A percentile compares a stretch with the other conserved stretches of the same genome.
Conservation (phyloP, 164 flowering plant genomes). For the Piper longum region DNA sequence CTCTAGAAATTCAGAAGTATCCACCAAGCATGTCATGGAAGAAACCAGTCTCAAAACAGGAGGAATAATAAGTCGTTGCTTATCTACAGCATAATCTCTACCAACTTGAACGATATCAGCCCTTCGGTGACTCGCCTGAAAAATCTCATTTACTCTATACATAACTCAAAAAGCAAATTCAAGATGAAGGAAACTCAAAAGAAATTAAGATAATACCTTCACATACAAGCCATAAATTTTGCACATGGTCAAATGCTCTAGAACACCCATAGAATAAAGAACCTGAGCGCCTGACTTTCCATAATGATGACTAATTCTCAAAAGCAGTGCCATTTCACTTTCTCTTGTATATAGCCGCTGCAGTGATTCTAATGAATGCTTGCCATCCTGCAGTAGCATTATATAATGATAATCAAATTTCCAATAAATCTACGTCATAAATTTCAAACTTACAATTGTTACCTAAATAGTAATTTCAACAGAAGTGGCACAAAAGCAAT, state of each 20-base stretch:
- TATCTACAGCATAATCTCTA: conserved; percentile 33
- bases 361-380: conserved; percentile 42
- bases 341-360: conserved; percentile 67
- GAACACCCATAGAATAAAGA: conserved; percentile 73
- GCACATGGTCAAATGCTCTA: conserved; percentile 76
- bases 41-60: conserved; percentile 73
- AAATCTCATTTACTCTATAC: neutral
- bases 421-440: too few relatives aligned
- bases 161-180: neutral
- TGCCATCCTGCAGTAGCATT: conserved; percentile 32
- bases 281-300: conserved; percentile 84
- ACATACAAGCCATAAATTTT: conserved; percentile 41
- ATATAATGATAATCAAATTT: neutral
- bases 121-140: conserved; percentile 50
- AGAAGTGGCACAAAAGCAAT: neutral
- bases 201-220: conserved; percentile 11
- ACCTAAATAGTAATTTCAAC: neutral
- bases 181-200: neutral
- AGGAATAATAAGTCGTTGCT: conserved; percentile 34
- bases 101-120: conserved; percentile 30
- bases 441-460: too few relatives aligned
- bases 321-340: conserved; percentile 64
- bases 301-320: conserved; percentile 76
- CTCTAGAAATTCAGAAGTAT: conserved; percentile 75
- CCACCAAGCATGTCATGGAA: conserved; percentile 68